A percentile compares a stretch with the other conserved stretches of the same genome.
Conservation (phyloP, 495 filamentous ascomycete species). For the Neurospora sp. region DNA sequence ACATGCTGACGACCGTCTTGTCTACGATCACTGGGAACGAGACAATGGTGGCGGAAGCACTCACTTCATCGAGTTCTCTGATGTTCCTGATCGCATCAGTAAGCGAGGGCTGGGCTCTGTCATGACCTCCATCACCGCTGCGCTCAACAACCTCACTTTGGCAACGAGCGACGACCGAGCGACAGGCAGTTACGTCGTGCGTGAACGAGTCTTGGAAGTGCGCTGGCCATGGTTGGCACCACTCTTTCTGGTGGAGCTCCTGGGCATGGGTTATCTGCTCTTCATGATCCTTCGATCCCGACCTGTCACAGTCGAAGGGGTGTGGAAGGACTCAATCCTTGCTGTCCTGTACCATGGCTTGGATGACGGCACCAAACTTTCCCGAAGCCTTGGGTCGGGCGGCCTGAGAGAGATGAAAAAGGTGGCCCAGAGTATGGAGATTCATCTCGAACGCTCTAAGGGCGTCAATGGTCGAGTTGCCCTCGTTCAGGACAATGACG, state of each 20-base stretch:
- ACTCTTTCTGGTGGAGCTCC: neutral
- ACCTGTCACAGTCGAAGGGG: neutral
- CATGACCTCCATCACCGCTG: neutral
- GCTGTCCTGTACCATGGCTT: neutral
- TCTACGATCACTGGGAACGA: neutral
- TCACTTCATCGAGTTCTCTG: neutral
- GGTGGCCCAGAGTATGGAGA: neutral
- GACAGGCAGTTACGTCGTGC: neutral
- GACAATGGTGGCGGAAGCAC: neutral
- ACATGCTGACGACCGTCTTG: neutral
- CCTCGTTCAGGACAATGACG: neutral
- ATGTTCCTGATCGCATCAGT: neutral
- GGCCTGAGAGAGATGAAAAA: neutral
- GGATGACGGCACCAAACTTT: neutral
- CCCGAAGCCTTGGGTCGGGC: neutral
- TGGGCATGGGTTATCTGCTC: neutral
- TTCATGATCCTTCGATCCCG: neutral
- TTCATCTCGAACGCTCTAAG: neutral
- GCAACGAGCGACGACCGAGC: neutral
- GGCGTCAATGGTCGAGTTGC: neutral
- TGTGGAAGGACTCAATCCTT: neutral
- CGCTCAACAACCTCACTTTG: neutral
- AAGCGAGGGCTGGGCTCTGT: neutral
- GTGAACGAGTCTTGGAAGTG: neutral
- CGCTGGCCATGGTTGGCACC: neutral